Base-by-base conservation (phyloP, 2,329 filamentous ascomycete genomes). In the Graphilbum fragrans region DNA sequence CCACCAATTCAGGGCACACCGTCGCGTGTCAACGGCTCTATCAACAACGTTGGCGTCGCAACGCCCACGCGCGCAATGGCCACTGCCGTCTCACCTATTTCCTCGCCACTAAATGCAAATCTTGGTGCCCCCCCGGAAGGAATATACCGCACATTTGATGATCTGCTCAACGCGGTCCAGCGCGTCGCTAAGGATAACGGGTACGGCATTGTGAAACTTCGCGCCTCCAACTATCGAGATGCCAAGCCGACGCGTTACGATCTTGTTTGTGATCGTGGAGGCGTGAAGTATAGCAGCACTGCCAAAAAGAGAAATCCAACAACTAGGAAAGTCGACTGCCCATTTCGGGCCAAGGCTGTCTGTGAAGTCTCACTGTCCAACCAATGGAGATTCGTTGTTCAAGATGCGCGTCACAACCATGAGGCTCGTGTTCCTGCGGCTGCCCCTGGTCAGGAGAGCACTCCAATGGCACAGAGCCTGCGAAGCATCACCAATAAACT, bases 301-400 rank as follows among this genome's bases (percentile, higher is more conserved):
- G 74, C 74, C 8, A 77, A 77, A 64, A 78, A 77, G 61, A 69
- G 74, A 43, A 77, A 75, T 50, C 74, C 74, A 1, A 76, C 71
- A 41, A 78, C 74, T 35, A 72, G 74, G 53, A 78, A 78, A 58
- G 72, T 78, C 42, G 74, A 78, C 54, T 78, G 74, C 43, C 74
- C 74, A 11, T 78, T 74, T 61, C 70, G 72, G 40, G 74, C 74
- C 42, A 78, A 78, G 59, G 74, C 74, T 20, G 74, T 78, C 19
- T 78, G 74, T 47, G 74, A 78, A 52, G 74, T 78, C 7, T 72
- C 76, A 54, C 61, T 78, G 11, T 69, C 69, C 34, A 75, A 77
- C 46, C 73, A 77, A 56, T 78, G 74, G 74, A 70, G 74, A n/a
- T 78, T 78, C 47, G 70, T 69, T 8, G 67, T 78, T 11, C 74